A percentile compares a stretch with the other conserved stretches of the same genome.
These are phyloP conservation scores for Batrachochytrium dendrobatidis DNA, from an alignment of 371 early-diverging fungal genomes.

Conservation along the genomic window DNA sequence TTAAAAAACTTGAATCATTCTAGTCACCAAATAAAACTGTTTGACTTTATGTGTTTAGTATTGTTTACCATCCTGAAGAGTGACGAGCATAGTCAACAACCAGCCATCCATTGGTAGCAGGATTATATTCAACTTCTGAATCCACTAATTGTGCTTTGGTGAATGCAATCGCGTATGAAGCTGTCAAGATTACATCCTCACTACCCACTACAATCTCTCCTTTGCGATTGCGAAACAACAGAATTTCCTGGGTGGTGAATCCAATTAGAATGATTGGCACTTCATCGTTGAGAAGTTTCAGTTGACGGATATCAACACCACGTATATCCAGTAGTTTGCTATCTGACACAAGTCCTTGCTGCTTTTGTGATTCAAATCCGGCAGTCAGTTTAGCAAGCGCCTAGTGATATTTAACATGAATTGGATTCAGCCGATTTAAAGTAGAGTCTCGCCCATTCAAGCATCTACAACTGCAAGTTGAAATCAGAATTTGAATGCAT, in stretches of 20 bases:
- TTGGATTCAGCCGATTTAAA: background rate
- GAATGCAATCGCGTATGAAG: constrained; percentile 78
- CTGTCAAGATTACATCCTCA: constrained; percentile 84
- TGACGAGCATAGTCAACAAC: constrained; percentile 48
- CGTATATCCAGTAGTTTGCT: constrained; percentile 90
- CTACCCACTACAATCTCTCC: constrained; percentile 80
- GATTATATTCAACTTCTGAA: constrained; percentile 61
- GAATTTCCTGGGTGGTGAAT: constrained; percentile 86
- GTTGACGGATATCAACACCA: constrained; percentile 74
- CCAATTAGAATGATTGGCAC: constrained; percentile 78
- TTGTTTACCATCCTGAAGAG: constrained; percentile 11
- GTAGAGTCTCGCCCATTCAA: too few species aligned
- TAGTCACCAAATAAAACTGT: too few species aligned
- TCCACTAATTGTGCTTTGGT: constrained; percentile 72
- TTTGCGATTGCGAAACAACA: constrained; percentile 80
- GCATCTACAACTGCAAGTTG: too few species aligned
- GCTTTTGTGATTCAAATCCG: constrained; percentile 73
- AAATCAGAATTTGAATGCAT: too few species aligned
- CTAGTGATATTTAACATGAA: constrained; percentile 27
- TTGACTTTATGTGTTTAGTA: too few species aligned
- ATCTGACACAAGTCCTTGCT: constrained; percentile 83
- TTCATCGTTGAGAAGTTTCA: constrained; percentile 86
- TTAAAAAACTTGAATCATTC: too few species aligned
- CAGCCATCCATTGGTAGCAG: constrained; percentile 85
- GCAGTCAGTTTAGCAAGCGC: constrained; percentile 83